These are phyloP conservation scores for Fusarium denticulatum DNA, from an alignment of 2,329 filamentous ascomycete genomes.

Conservation along the genomic window DNA sequence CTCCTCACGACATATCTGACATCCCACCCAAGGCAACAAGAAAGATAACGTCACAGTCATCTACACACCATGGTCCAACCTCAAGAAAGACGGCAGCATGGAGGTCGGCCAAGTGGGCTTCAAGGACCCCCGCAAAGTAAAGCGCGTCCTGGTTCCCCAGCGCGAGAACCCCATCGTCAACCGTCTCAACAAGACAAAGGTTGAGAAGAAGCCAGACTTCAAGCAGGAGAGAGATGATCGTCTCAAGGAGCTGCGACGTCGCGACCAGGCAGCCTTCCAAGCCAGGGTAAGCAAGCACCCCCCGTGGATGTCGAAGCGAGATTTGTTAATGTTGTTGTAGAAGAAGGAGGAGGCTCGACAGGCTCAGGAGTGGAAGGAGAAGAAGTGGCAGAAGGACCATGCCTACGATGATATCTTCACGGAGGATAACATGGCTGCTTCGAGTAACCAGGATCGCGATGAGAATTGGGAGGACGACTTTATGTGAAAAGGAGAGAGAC, in stretches of 20 bases:
- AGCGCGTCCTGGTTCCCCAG: constrained; percentile 79
- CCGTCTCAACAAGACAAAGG: constrained; percentile 95
- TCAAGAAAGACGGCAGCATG: constrained; percentile 96
- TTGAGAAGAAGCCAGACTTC: constrained; percentile 88
- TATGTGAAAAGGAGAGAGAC: constrained; percentile 68
- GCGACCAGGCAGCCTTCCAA: constrained; percentile 71
- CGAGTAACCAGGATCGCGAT: constrained; percentile 86
- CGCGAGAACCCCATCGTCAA: constrained; percentile 94
- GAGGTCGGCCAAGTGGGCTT: constrained; percentile 94
- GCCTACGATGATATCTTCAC: constrained; percentile 93
- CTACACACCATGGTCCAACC: constrained; percentile 97
- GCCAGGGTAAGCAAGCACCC: constrained; percentile 65
- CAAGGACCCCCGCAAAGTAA: constrained; percentile 86
- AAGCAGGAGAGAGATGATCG: constrained; percentile 83
- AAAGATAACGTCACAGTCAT: constrained; percentile 97
- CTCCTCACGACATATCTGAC: background rate
- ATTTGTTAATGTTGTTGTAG: constrained; percentile 50
- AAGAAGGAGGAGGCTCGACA: constrained; percentile 80
- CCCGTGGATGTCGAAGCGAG: no score
- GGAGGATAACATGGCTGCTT: constrained; percentile 79
- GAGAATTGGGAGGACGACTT: constrained; percentile 90
- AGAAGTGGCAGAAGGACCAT: constrained; percentile 97
- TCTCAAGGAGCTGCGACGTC: constrained; percentile 74
- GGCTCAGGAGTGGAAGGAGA: constrained; percentile 83
- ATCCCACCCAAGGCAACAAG: constrained; percentile 78